phyloP scores from a whole-genome alignment of 805 yeast species.

The Saccharomycopsis microspora region DNA sequence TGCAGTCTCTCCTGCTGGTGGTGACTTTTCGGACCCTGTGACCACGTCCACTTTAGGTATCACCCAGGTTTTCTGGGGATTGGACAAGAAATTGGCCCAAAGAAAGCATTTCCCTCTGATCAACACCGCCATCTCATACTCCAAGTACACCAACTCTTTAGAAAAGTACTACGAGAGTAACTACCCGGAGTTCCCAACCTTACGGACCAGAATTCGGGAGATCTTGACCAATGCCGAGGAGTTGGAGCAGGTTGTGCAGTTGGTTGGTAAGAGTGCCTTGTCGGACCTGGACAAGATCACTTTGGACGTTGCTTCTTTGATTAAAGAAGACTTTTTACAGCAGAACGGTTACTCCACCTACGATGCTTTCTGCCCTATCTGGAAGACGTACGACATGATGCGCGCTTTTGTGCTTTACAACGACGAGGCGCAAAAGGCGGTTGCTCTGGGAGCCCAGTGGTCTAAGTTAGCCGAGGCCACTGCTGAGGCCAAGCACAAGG shows the following conservation, averaged over 20 bases:
- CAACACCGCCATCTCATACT: slow-evolving; percentile 91
- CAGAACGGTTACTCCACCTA: slow-evolving; percentile 98
- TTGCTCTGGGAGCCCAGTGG: slow-evolving; percentile 91
- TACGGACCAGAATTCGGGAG: slow-evolving; percentile 89
- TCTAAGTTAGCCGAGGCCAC: slow-evolving; percentile 83
- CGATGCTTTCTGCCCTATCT: slow-evolving; percentile 98
- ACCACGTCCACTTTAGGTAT: slow-evolving; percentile 97
- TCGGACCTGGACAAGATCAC: slow-evolving; percentile 96
- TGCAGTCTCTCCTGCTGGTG: slow-evolving; percentile 99
- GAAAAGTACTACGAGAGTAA: slow-evolving; percentile 73
- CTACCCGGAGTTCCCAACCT: slow-evolving; percentile 82
- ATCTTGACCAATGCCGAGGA: slow-evolving; percentile 96
- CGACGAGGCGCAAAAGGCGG: slow-evolving; percentile 97
- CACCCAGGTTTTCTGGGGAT: slow-evolving; percentile 99
- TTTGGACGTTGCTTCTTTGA: slow-evolving; percentile 79
- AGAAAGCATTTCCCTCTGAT: slow-evolving; percentile 99
- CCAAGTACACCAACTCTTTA: slow-evolving; percentile 86
- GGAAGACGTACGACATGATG: slow-evolving; percentile 99
- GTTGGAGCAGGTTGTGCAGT: slow-evolving; percentile 96
- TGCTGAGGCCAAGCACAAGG: slow-evolving; percentile 82
- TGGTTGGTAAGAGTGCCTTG: slow-evolving; percentile 96
- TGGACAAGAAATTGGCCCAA: slow-evolving; percentile 97
- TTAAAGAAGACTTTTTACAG: slow-evolving; percentile 97
- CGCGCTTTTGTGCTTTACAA: slow-evolving; percentile 82
- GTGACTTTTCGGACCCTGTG: slow-evolving; percentile 99